Evolutionary conservation across 768 basidiomycete genomes (phyloP).

Genomic region (Basidioascus undulatus): DNA sequence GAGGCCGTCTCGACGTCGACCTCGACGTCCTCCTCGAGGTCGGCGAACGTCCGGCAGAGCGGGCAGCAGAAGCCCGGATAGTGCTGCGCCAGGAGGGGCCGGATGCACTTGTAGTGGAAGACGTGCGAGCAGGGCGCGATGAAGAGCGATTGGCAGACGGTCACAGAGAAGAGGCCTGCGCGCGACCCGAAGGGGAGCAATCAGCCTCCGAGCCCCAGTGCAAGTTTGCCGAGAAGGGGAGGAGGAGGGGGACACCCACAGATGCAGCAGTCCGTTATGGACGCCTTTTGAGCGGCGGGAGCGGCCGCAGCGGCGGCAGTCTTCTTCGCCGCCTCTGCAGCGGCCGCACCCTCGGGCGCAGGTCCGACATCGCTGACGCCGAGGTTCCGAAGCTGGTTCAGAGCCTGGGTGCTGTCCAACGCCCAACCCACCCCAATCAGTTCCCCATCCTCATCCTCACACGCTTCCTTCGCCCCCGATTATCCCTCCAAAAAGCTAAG

Average conservation of each 20-base stretch:
- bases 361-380: conserved; percentile 10
- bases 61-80: conserved; percentile 87
- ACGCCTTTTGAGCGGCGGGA: conserved; percentile 12
- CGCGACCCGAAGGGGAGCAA: background rate
- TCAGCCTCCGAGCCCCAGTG: background rate
- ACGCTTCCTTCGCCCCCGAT: too few relatives aligned
- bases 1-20: conserved; percentile 23
- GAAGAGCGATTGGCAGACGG: conserved; percentile 85
- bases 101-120: conserved; percentile 80
- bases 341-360: background rate
- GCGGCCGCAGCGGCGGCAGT: conserved; percentile 31
- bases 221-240: background rate
- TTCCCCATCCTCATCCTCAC: too few relatives aligned
- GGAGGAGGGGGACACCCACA: conserved; percentile 30
- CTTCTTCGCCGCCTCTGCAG: conserved; percentile 9
- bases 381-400: conserved; percentile 43
- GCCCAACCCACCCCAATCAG: too few relatives aligned
- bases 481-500: too few relatives aligned
- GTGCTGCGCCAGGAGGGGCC: conserved; percentile 67
- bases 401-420: conserved; percentile 25
- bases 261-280: conserved; percentile 60
- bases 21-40: conserved; percentile 89
- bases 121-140: conserved; percentile 94
- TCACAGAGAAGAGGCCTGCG: conserved; percentile 59
- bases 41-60: conserved; percentile 78